These are phyloP conservation scores for Bonia amplexicaulis DNA, from an alignment of 176 grass and related monocot genomes.

Conservation along the genomic window DNA sequence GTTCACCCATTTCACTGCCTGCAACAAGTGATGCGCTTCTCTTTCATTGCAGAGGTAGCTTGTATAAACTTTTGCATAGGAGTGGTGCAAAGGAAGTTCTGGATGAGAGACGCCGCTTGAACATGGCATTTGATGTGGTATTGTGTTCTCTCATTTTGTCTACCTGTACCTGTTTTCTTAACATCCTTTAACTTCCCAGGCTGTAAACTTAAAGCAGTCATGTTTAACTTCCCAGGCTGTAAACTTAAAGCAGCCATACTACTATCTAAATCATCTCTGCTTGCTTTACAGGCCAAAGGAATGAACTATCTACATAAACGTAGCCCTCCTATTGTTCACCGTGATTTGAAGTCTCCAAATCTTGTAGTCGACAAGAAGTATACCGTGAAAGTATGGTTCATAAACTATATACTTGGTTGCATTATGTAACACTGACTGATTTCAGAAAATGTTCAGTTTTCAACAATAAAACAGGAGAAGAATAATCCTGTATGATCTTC, in stretches of 20 bases:
- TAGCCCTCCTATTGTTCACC: too few species aligned
- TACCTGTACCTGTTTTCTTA: not conserved
- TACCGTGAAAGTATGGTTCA: too few species aligned
- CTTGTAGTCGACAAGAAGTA: too few species aligned
- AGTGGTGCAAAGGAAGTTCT: constrained; percentile 70
- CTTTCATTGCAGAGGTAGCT: constrained; percentile 71
- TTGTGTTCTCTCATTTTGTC: not conserved
- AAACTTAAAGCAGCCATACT: not conserved
- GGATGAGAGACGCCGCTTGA: constrained; percentile 91
- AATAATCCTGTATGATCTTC: not conserved
- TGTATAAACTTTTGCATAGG: constrained; percentile 90
- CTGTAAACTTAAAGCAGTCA: not conserved
- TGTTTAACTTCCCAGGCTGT: not conserved
- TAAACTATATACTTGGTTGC: too few species aligned
- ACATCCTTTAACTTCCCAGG: not conserved
- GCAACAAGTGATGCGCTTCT: not conserved
- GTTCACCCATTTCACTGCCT: not conserved
- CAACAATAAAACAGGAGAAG: not conserved
- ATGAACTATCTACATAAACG: too few species aligned
- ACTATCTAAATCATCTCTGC: too few species aligned
- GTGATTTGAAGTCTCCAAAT: too few species aligned
- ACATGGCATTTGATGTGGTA: constrained; percentile 99
- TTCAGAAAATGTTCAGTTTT: not conserved
- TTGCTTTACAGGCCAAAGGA: too few species aligned
- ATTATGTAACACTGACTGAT: not conserved